Base-by-base conservation (phyloP, 768 basidiomycete species). In the Suillus luteus region DNA sequence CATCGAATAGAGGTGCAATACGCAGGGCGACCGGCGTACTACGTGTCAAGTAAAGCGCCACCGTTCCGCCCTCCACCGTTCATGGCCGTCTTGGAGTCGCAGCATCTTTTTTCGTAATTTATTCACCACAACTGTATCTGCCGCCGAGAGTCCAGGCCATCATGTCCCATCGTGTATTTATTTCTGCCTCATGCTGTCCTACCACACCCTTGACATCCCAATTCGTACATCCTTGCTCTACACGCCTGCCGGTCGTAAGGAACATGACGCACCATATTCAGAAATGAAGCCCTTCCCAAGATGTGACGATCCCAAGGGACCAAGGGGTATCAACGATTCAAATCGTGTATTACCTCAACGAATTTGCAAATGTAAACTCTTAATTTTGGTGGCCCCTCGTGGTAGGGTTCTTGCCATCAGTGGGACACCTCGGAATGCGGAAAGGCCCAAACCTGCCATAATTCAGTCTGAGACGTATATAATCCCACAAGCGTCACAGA, bases 1-100 rank as follows among this genome's bases (percentile, higher is more conserved):
- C 80, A 88, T 75, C 84, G 92, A 35, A 79, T 91, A 43, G 85
- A 91, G 71, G 84, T 93, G 22, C 82, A 83, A 64, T 93, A 93
- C 74, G 81, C 73, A 62, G 91, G 86, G 7, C 82, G 88, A 65
- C 88, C 89, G 19, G 91, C 88, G 55, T 84, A 78, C 65, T 84
- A 78, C 65, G 80, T 83, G 51, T 71, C 78, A 0, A 85, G 84
- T 38, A 81, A 85, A 67, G 64, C 80, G 31, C 80, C 82, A n/a
- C 64, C 74, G 61, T 74, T 71, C 27, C 79, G 80, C 38, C 79
- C 78, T 19, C 87, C 88, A 27, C 92, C 91, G 0, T 92, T 89
- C 76, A 83, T 91, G 67, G 87, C 79, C 51, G 80, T 92, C 62
- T 78, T 92, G 51, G 78, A 84, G 59, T 79, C 82, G 66, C 72